Evolutionary conservation across 305 asterid genomes (phyloP).

Genomic region (Salvia sclarea): DNA sequence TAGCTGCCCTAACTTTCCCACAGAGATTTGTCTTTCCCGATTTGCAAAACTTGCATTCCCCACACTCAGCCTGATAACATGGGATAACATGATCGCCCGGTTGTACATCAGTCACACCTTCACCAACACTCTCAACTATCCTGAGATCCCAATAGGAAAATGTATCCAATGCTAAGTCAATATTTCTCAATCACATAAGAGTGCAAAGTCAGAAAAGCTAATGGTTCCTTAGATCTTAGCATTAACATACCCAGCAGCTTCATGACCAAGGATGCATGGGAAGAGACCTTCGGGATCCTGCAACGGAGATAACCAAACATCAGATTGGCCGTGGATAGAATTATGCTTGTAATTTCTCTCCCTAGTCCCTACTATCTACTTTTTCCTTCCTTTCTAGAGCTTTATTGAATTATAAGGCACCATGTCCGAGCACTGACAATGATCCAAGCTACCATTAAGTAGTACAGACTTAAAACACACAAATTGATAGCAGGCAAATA

Average conservation of each 20-base stretch:
- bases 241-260: conserved; percentile 90
- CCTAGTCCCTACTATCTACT: background rate
- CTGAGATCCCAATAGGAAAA: conserved; percentile 45
- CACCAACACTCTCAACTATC: conserved; percentile 96
- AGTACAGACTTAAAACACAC: background rate
- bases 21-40: conserved; percentile 99
- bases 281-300: conserved; percentile 99
- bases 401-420: background rate
- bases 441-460: background rate
- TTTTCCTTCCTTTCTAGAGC: background rate
- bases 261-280: conserved; percentile 99
- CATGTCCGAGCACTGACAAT: background rate
- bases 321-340: conserved; percentile 16
- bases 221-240: background rate
- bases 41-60: conserved; percentile 96
- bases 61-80: conserved; percentile 98
- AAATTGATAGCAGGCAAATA: background rate
- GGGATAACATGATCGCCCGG: conserved; percentile 99
- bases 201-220: background rate
- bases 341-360: background rate
- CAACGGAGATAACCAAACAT: conserved; percentile 30
- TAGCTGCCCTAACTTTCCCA: conserved; percentile 91
- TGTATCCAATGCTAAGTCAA: background rate
- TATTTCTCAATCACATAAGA: conserved; percentile 9
- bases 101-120: conserved; percentile 89